Conservation (phyloP, 164 flowering plant genomes). For the Cinnamomum micranthum region DNA sequence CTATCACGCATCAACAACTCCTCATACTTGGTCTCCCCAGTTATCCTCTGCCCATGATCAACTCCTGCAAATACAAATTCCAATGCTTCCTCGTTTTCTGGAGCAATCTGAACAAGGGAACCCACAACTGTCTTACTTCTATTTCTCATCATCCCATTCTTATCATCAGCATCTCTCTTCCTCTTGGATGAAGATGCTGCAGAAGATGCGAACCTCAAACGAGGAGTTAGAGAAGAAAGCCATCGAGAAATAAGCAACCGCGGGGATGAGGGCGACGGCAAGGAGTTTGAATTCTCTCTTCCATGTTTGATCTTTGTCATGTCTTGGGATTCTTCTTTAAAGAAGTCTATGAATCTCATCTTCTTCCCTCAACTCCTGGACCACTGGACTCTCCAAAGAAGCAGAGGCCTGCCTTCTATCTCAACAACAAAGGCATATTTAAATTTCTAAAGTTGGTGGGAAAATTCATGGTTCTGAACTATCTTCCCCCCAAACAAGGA, state of each 20-base stretch:
- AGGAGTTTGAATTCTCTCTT: neutral
- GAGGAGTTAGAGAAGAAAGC: constrained; percentile 5
- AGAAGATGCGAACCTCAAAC: neutral
- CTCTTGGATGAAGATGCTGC: neutral
- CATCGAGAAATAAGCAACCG: constrained; percentile 2
- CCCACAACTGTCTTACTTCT: neutral
- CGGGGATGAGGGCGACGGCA: neutral
- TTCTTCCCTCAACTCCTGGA: neutral
- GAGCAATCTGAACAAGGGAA: neutral
- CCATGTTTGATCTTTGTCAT: neutral
- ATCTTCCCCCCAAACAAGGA: too few relatives aligned
- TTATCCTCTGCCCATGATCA: neutral
- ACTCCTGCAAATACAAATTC: neutral
- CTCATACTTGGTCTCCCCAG: neutral
- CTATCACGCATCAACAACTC: neutral
- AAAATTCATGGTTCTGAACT: too few relatives aligned
- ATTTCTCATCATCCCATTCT: neutral
- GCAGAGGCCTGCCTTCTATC: neutral
- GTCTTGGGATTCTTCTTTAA: neutral
- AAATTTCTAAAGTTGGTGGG: neutral
- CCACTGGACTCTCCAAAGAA: neutral
- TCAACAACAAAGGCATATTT: neutral
- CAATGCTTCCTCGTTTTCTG: neutral
- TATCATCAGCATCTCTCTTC: neutral
- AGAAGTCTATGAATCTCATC: constrained; percentile 3